These are phyloP conservation scores for Leccinum sublutescens DNA, from an alignment of 768 basidiomycete species.

Conservation along the genomic window DNA sequence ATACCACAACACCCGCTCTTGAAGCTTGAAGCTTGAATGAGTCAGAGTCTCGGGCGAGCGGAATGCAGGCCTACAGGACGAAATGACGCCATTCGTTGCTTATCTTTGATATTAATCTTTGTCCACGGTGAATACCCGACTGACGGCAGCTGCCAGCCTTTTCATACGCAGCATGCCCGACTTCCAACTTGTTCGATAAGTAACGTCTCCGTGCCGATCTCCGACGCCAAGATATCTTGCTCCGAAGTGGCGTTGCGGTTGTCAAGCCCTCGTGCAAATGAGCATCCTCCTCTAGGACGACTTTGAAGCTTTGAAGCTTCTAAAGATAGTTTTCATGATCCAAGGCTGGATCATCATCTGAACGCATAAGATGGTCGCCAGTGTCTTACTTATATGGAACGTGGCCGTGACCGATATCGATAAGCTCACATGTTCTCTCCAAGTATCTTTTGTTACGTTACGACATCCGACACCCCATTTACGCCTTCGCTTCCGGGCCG, in stretches of 20 bases:
- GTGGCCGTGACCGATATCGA: not conserved
- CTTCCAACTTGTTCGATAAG: not conserved
- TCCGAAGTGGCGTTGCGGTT: no score
- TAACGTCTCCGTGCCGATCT: not conserved
- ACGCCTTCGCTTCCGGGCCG: not conserved
- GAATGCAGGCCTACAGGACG: no score
- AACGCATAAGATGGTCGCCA: not conserved
- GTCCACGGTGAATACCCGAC: no score
- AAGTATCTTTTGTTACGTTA: not conserved
- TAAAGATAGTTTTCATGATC: conserved; percentile 6
- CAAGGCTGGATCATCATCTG: not conserved
- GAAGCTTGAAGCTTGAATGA: no score
- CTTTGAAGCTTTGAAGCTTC: not conserved
- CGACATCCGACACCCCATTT: not conserved
- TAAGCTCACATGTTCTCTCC: not conserved
- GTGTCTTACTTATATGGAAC: conserved; percentile 4
- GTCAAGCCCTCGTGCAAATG: not conserved
- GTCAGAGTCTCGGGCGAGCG: no score
- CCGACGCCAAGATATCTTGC: not conserved
- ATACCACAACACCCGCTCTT: no score
- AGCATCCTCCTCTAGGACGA: not conserved
- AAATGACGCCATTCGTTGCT: no score
- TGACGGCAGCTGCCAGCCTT: no score
- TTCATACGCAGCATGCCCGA: no score
- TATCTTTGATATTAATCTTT: no score